Percentiles rank a stretch among this genome's conserved stretches.
Evolutionary conservation across 2,329 filamentous ascomycete species (phyloP).

Genomic region (Microcyclospora tardicrescens): DNA sequence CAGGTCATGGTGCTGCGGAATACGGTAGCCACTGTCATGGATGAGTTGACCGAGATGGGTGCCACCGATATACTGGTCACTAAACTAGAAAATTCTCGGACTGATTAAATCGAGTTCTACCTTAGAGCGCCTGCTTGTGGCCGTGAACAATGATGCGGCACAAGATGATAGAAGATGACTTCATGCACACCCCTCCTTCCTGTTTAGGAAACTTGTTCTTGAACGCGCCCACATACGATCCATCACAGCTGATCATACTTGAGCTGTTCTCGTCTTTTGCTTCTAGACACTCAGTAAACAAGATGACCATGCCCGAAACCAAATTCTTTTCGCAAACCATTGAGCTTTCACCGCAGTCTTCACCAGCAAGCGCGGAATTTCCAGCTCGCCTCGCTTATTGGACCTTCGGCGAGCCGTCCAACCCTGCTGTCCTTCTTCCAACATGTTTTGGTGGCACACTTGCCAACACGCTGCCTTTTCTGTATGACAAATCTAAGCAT

Average conservation of each 20-base stretch:
- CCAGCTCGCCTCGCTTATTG: slow-evolving; percentile 28
- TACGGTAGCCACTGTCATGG: slow-evolving; percentile 74
- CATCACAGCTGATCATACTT: too few species aligned
- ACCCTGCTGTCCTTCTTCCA: slow-evolving; percentile 35
- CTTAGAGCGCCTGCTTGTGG: too few species aligned
- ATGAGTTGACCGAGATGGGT: slow-evolving; percentile 61
- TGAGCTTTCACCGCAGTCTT: slow-evolving; percentile 13
- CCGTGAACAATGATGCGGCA: too few species aligned
- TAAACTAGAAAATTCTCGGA: slow-evolving; percentile 69
- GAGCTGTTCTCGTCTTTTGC: too few species aligned
- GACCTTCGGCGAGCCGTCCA: slow-evolving; percentile 27
- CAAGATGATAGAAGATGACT: too few species aligned
- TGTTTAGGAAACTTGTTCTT: too few species aligned
- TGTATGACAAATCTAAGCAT: slow-evolving; percentile 21
- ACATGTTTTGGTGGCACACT: slow-evolving; percentile 45
- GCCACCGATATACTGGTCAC: slow-evolving; percentile 77
- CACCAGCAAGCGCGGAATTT: slow-evolving; percentile 12
- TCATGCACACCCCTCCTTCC: too few species aligned
- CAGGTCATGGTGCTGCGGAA: slow-evolving; percentile 87
- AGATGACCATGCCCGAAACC: slow-evolving; percentile 10
- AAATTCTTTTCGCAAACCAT: slow-evolving; percentile 16
- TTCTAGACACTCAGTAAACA: too few species aligned
- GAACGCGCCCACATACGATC: too few species aligned
- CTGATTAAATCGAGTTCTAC: slow-evolving; percentile 8
- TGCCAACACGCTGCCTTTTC: slow-evolving; percentile 36